Evolutionary conservation across 176 grass and related monocot species (phyloP).

Genomic region (Chrysopogon serrulatus): DNA sequence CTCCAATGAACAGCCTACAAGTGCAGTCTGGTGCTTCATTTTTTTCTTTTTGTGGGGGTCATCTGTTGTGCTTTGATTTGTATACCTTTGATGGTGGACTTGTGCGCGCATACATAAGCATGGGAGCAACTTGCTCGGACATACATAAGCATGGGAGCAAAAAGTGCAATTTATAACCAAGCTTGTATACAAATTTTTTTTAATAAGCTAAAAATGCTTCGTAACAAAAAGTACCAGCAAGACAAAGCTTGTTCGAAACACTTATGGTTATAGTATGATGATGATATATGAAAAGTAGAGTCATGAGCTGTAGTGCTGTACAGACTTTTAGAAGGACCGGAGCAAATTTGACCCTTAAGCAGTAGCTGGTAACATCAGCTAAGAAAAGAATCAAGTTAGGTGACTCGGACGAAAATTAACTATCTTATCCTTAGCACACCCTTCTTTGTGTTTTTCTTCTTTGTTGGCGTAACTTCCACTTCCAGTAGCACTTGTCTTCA

Average conservation of each 20-base stretch:
- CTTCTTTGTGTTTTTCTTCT: not conserved
- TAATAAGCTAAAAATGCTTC: not conserved
- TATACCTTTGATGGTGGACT: not conserved
- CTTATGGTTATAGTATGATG: not conserved
- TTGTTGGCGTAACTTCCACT: not conserved
- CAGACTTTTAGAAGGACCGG: conserved; percentile 10
- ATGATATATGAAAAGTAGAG: conserved; percentile 2
- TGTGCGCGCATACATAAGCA: not conserved
- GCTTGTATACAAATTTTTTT: no score
- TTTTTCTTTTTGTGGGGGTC: not conserved
- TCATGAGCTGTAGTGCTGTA: not conserved
- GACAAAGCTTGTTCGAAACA: not conserved
- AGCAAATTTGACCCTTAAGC: not conserved
- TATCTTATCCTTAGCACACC: conserved; percentile 27
- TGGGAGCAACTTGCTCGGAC: no score
- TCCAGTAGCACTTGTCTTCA: not conserved
- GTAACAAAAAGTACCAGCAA: not conserved
- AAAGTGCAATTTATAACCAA: not conserved
- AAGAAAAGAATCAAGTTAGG: conserved; percentile 32
- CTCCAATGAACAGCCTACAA: not conserved
- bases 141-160: not conserved
- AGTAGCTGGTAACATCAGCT: conserved; percentile 17
- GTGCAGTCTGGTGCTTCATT: not conserved
- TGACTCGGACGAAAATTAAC: conserved; percentile 20
- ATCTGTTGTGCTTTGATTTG: conserved; percentile 5